Conservation (phyloP, 164 flowering plant species). For the Chimonanthus praecox region DNA sequence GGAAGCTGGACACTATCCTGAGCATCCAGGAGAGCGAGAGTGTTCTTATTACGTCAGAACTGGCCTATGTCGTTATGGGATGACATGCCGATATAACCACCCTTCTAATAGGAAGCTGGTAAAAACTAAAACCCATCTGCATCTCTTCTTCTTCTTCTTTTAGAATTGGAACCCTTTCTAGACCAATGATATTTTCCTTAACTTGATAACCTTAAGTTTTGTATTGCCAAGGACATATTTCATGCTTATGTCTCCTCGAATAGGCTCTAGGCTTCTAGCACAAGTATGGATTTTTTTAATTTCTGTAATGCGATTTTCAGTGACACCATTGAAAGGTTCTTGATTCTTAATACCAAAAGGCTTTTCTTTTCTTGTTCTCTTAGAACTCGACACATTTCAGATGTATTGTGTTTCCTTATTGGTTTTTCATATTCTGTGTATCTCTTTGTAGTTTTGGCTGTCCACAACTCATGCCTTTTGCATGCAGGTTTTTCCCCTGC, state of each 20-base stretch:
- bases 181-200: not conserved
- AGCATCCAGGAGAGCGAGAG: conserved; percentile 87
- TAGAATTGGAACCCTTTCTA: not conserved
- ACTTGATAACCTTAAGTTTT: not conserved
- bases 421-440: not conserved
- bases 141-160: not conserved
- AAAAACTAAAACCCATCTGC: conserved; percentile 12
- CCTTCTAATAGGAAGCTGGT: conserved; percentile 91
- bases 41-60: conserved; percentile 92
- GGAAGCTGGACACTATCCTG: conserved; percentile 81
- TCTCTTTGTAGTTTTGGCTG: too few relatives aligned
- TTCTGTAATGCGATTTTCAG: not conserved
- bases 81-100: conserved; percentile 88
- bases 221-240: not conserved
- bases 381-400: not conserved
- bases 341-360: not conserved
- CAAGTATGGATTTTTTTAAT: not conserved
- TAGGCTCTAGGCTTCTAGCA: not conserved
- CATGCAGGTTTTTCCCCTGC: not conserved
- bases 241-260: not conserved
- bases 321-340: not conserved
- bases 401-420: not conserved
- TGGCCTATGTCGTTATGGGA: conserved; percentile 89
- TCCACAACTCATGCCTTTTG: too few relatives aligned
- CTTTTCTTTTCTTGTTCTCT: too few relatives aligned